Evolutionary conservation across 164 flowering plant species (phyloP).

Genomic region (Aristolochia californica): DNA sequence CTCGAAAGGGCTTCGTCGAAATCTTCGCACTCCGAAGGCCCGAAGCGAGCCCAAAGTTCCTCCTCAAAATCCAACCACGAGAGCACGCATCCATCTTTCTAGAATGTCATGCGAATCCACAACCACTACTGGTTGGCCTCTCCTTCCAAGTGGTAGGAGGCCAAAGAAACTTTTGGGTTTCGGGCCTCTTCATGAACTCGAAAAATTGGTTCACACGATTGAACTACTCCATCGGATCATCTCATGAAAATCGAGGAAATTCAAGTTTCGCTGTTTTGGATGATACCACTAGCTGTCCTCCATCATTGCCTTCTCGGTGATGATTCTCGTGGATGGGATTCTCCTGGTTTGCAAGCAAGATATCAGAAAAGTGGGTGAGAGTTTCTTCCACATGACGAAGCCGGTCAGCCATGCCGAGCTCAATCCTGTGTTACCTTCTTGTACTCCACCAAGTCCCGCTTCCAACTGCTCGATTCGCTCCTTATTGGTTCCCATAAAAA

Average conservation of each 20-base stretch:
- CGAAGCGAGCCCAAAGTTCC: background rate
- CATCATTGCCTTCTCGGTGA: no score
- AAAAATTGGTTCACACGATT: background rate
- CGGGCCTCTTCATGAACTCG: background rate
- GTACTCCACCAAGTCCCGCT: no score
- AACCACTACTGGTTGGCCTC: constrained; percentile 2
- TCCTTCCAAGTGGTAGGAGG: background rate
- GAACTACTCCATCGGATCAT: background rate
- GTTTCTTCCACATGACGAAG: no score
- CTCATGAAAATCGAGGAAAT: background rate
- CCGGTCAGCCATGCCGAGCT: no score
- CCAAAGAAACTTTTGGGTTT: background rate
- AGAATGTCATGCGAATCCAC: background rate
- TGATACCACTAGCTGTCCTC: no score
- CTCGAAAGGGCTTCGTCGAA: background rate
- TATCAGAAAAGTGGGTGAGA: no score
- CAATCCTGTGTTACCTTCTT: no score
- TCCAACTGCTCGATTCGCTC: no score
- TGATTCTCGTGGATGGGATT: no score
- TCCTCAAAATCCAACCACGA: background rate
- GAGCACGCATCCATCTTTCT: background rate
- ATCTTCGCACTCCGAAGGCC: background rate
- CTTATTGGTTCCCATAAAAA: no score
- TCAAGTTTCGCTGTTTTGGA: no score
- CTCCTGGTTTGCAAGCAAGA: no score